Evolutionary conservation across 768 basidiomycete genomes (phyloP), one percentile per base, ranked within the genome.

Genomic region (Leccinellum albellum): DNA sequence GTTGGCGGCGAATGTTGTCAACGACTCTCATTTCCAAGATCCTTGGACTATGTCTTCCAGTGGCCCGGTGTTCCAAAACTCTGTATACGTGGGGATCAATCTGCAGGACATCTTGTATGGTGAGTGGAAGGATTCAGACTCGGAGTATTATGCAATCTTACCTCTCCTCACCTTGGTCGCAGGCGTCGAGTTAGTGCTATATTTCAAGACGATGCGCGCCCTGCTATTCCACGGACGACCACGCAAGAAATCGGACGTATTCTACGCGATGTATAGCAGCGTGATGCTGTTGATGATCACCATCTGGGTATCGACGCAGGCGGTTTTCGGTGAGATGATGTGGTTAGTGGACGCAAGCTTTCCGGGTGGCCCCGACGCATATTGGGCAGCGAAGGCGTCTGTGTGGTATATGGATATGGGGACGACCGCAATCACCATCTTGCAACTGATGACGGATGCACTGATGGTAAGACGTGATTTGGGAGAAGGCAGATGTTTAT

Each of bases 391-490:
- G 24, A 55, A 74, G 50, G 46, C 58, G 13, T 62, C 67, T 1
- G 59, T 61, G 0, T 72, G 73, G 66, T 72, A 72, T 44, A 60
- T 64, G 61, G 73, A 70, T 3, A 49, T 72, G 24, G 71, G 74
- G 6, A 64, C 69, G 21, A 59, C 63, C 6, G 68, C 70, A 9
- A 59, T 70, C 14, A 58, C 66, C 21, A n/a, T 69, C 15, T 54
- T 74, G 20, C 73, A 76, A 13, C 64, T 76, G 13, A 58, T 77
- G 61, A 70, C 70, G 9, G 74, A 77, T 44, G 77, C 61, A 1
- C 53, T 78, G 45, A 66, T 79, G 60, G 78, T 79, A 51, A 47
- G 73, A 57, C 12, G 26, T 23, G 15, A 5, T 10, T 3, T 6
- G 20, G 17, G 6, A 20, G 26, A 21, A 50, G 3, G 45, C n/a